Evolutionary conservation across 2,329 filamentous ascomycete species (phyloP).

Genomic region (Camillea tinctor): DNA sequence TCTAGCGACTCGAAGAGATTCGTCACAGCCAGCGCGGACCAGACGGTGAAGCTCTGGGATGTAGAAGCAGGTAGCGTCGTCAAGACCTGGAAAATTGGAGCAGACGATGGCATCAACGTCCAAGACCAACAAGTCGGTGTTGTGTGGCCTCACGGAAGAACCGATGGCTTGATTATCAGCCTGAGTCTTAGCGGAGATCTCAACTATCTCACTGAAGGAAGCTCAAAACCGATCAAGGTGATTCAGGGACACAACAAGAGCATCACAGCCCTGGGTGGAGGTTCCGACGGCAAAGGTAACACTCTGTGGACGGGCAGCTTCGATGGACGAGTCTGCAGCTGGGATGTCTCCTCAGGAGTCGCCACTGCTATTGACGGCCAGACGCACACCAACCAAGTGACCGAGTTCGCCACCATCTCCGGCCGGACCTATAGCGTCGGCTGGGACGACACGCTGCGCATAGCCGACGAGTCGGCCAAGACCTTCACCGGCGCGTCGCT

Average conservation of each 20-base stretch:
- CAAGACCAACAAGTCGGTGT: conserved; percentile 91
- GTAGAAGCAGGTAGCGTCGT: conserved; percentile 72
- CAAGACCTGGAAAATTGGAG: conserved; percentile 83
- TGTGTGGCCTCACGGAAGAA: conserved; percentile 79
- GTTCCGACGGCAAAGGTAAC: conserved; percentile 53
- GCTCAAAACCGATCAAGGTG: conserved; percentile 64
- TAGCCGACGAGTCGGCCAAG: conserved; percentile 70
- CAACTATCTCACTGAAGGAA: conserved; percentile 79
- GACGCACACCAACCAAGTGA: conserved; percentile 81
- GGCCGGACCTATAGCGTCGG: conserved; percentile 79
- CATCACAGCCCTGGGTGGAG: conserved; percentile 72
- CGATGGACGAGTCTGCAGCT: conserved; percentile 81
- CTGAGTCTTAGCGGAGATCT: conserved; percentile 85
- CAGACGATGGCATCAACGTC: conserved; percentile 68
- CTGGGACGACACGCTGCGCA: conserved; percentile 91
- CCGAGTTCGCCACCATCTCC: conserved; percentile 63
- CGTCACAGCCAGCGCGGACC: conserved; percentile 89
- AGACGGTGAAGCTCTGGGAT: conserved; percentile 95
- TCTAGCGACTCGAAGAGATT: conserved; percentile 80
- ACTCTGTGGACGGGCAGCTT: conserved; percentile 88
- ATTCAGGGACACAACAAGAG: conserved; percentile 89
- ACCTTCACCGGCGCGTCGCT: conserved; percentile 70
- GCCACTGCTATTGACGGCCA: conserved; percentile 75
- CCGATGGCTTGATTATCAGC: conserved; percentile 85
- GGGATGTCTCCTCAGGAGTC: conserved; percentile 71